Evolutionary conservation across 192 early-diverging fungal genomes (phyloP), one percentile per base, ranked within the genome.

Genomic region (Rhizoclosmatium globosum): DNA sequence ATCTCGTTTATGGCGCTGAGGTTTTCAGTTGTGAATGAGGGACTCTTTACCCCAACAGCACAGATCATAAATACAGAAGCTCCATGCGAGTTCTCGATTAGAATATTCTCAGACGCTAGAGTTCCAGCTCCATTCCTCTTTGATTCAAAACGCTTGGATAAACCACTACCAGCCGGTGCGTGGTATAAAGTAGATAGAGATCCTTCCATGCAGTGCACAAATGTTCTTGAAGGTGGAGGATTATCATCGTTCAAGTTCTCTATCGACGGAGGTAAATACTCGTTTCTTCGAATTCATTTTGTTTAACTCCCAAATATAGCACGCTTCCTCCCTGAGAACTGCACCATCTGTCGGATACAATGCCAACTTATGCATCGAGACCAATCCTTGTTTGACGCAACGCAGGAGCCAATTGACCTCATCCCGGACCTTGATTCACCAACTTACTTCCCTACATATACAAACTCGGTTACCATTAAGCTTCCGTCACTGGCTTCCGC

Each of bases 321-420:
- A n/a, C 47, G 70, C 4, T 72, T 72, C 42, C 53, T 72, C 19
- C 70, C 70, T n/a, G 70, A 72, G 58, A 72, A 59, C 53, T 57
- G 48, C 70, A 57, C 70, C 9, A 59, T 72, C 17, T 38, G n/a
- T 17, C 70, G 70, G 6, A 53, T 72, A 9, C 70, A 58, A 41
- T 72, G 70, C 42, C 48, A 42, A 58, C 50, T 72, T 1, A 41
- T 72, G 70, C 6, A 17, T n/a, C 17, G 21, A 1, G 70, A 59
- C 2, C 53, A n/a, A 41, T 17, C 42, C 19, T 38, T 1, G 39
- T 39, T 72, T 9, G 70, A 72, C 53, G n/a, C n/a, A n/a, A 17
- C 13, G 1, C 58, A 57, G 23, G 70, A 72, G 31, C 11, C 31
- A 41, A 15, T 59, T 13, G 70, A 72, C n/a, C 11, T 38, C 53